Evolutionary conservation across 257 asterid species (phyloP), one percentile per base, ranked within the genome.

Genomic region (Penstemon davidsonii): DNA sequence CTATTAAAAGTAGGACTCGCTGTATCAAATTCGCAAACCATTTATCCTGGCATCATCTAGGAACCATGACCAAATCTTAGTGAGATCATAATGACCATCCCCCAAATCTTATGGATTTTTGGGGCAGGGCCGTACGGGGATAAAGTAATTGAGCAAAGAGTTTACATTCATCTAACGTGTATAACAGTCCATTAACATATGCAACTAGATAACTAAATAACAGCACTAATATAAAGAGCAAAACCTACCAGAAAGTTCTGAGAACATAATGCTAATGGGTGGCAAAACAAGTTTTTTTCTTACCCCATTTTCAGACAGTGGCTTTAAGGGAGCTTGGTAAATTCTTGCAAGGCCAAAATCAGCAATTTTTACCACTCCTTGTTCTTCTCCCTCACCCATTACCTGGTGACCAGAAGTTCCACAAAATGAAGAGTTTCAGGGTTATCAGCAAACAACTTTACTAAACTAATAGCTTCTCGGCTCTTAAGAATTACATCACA

Each of bases 361-460:
- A 76, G 96, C 97, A 71, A 93, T 85, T 83, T 93, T 93, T 50
- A 93, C 85, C n/a, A 93, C 83, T 74, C 99, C 99, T 40, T 93
- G 99, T 68, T 93, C 99, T 67, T 93, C 97, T 42, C 95, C 99
- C 41, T 90, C 99, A 19, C 99, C 99, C 99, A 93, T 93, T 72
- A 93, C 99, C 99, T 93, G 76, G 68, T 72, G 19, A 64, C 40
- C 58, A 58, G 41, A 70, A 55, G 50, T 70, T 56, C 39, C 66
- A 63, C 52, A 66, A 73, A 63, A 65, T 62, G 18, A 70, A 51
- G 56, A 55, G 45, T 6, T 64, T 68, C 19, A 55, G 50, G 49
- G 63, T 40, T 46, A 33, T 18, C 53, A 43, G 54, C 8, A 3
- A 2, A 57, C 10, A 65, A 59, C 9, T 51, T 57, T 42, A 74